Evolutionary conservation across 306 rosid genomes (phyloP).

Genomic region (Boehmeria nivea): DNA sequence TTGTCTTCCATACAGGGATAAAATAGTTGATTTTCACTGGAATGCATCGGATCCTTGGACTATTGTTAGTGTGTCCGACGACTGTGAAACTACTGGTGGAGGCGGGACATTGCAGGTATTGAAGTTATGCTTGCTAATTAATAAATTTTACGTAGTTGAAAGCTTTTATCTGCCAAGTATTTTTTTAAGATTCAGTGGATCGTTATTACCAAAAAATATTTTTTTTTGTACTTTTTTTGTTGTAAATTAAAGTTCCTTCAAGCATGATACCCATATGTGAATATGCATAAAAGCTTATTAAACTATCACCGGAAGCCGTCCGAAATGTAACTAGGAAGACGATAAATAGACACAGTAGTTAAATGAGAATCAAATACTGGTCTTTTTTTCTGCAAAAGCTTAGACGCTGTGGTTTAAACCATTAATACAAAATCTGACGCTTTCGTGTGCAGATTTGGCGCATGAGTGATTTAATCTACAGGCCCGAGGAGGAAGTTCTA

Average conservation of each 20-base stretch:
- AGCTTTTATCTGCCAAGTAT: too few species aligned
- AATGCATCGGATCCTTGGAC: conserved; percentile 97
- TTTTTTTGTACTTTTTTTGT: too few species aligned
- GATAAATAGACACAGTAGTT: too few species aligned
- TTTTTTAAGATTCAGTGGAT: too few species aligned
- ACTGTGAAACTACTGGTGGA: conserved; percentile 94
- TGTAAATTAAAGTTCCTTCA: background rate
- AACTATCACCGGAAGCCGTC: too few species aligned
- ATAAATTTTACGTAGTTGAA: background rate
- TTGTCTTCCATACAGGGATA: conserved; percentile 58
- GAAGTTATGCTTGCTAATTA: too few species aligned
- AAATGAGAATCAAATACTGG: background rate
- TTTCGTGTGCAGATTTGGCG: conserved; percentile 85
- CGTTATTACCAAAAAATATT: too few species aligned
- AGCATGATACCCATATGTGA: too few species aligned
- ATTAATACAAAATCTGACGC: too few species aligned
- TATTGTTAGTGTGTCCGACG: conserved; percentile 94
- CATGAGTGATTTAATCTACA: conserved; percentile 89
- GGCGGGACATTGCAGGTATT: conserved; percentile 96
- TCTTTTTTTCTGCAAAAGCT: background rate
- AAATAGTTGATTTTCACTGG: conserved; percentile 91
- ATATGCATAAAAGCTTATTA: too few species aligned
- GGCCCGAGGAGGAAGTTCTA: conserved; percentile 95
- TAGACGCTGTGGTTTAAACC: too few species aligned
- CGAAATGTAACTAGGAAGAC: too few species aligned